Percentiles rank a stretch among this genome's conserved stretches.
Evolutionary conservation across 306 rosid species (phyloP).

Genomic region (Senna siamea): DNA sequence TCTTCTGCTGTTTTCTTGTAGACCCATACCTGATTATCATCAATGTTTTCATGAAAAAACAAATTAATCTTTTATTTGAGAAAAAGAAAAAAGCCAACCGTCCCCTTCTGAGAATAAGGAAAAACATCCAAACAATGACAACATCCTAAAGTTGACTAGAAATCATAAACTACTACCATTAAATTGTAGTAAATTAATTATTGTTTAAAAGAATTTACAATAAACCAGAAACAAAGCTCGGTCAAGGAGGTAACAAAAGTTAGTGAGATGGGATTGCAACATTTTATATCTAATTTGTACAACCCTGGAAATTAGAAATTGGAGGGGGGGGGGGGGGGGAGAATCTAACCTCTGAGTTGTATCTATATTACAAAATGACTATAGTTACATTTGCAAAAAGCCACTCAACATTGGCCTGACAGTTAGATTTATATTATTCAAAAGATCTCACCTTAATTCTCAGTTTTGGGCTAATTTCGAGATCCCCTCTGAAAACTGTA

Average conservation of each 20-base stretch:
- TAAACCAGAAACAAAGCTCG: neutral
- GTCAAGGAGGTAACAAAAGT: neutral
- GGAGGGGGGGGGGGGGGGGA: too few relatives aligned
- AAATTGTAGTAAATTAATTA: neutral
- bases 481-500: slow-evolving; percentile 83
- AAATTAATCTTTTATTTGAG: neutral
- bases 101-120: slow-evolving; percentile 7
- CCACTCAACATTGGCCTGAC: slow-evolving; percentile 28
- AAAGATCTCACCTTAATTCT: slow-evolving; percentile 75
- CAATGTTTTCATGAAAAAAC: slow-evolving; percentile 30
- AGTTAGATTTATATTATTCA: slow-evolving; percentile 26
- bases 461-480: slow-evolving; percentile 70
- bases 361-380: too few relatives aligned
- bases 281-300: slow-evolving; percentile 3
- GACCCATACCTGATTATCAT: slow-evolving; percentile 72
- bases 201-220: neutral
- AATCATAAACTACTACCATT: neutral
- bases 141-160: neutral
- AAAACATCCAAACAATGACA: neutral
- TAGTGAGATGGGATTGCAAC: neutral
- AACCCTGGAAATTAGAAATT: slow-evolving; percentile 12
- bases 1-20: slow-evolving; percentile 96
- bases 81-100: neutral
- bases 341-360: neutral
- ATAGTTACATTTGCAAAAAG: neutral